These are phyloP conservation scores for Candida sithepensis DNA, from an alignment of 805 yeast genomes.

Conservation along the genomic window DNA sequence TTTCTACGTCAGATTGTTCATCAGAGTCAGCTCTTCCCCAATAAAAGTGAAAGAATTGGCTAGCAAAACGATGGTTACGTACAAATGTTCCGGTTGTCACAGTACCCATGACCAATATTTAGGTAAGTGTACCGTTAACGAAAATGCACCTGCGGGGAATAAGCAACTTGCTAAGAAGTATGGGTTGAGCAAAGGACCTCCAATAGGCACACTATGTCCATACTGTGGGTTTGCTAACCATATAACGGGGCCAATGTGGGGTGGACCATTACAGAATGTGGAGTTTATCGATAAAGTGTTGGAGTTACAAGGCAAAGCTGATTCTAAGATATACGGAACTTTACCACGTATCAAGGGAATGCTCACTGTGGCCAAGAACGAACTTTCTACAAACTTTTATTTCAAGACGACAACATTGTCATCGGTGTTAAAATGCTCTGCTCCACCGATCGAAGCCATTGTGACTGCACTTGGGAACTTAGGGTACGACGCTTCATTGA, in stretches of 20 bases:
- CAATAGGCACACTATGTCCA: slow-evolving; percentile 57
- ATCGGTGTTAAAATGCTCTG: slow-evolving; percentile 73
- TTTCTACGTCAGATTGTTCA: slow-evolving; percentile 84
- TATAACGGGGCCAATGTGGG: slow-evolving; percentile 97
- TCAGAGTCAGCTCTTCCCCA: slow-evolving; percentile 75
- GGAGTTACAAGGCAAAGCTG: slow-evolving; percentile 45
- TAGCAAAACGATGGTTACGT: slow-evolving; percentile 70
- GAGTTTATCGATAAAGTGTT: slow-evolving; percentile 65
- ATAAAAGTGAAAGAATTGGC: slow-evolving; percentile 76
- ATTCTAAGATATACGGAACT: slow-evolving; percentile 66
- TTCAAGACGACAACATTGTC: slow-evolving; percentile 76
- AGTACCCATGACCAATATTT: slow-evolving; percentile 66
- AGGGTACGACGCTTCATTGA: slow-evolving; percentile 77
- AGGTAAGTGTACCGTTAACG: slow-evolving; percentile 50
- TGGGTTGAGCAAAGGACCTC: slow-evolving; percentile 63
- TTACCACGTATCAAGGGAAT: slow-evolving; percentile 84
- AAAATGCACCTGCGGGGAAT: slow-evolving; percentile 20
- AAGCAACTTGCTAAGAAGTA: slow-evolving; percentile 37
- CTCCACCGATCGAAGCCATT: slow-evolving; percentile 71
- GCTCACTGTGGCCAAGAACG: slow-evolving; percentile 79
- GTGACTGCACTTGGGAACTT: slow-evolving; percentile 80
- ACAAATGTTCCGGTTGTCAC: slow-evolving; percentile 87
- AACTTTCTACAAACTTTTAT: slow-evolving; percentile 75
- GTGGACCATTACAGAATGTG: slow-evolving; percentile 67
- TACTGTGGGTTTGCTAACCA: slow-evolving; percentile 71